Evolutionary conservation across 2,329 filamentous ascomycete species (phyloP).

Genomic region (Allantophomopsis lycopodina): DNA sequence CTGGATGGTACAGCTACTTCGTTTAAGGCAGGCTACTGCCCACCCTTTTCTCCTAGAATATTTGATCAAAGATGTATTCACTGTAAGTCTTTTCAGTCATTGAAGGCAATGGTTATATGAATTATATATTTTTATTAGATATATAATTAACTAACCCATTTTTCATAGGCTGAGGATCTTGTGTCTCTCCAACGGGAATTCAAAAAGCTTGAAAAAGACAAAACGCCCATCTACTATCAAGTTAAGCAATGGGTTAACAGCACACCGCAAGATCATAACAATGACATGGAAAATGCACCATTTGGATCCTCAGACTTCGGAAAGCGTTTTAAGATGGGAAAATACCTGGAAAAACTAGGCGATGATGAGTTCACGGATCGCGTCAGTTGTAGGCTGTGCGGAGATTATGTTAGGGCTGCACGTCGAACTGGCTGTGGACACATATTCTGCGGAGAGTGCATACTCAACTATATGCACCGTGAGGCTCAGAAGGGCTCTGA

Average conservation of each 20-base stretch:
- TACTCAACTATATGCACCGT: conserved; percentile 18
- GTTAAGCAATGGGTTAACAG: conserved; percentile 12
- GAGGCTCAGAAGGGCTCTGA: conserved; percentile 13
- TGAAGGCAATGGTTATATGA: no score
- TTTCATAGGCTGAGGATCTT: conserved; percentile 8
- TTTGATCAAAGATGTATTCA: conserved; percentile 16
- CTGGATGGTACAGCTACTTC: conserved; percentile 17
- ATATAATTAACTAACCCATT: no score
- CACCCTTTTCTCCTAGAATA: conserved; percentile 18
- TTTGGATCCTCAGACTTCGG: conserved; percentile 16
- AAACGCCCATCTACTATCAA: conserved; percentile 13
- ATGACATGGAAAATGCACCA: conserved; percentile 1
- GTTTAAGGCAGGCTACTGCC: conserved; percentile 16
- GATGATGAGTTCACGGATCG: conserved; percentile 24
- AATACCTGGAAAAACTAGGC: conserved; percentile 5
- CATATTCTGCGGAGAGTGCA: conserved; percentile 37
- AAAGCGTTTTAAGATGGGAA: conserved; percentile 15
- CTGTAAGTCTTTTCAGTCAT: neutral
- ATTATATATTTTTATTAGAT: no score
- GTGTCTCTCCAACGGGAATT: conserved; percentile 5
- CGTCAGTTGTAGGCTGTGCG: no score
- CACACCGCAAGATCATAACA: neutral
- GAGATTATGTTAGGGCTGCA: no score
- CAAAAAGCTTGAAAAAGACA: neutral
- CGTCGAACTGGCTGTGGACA: conserved; percentile 28